Evolutionary conservation across 2,329 filamentous ascomycete genomes (phyloP).

Genomic region (Exophiala bonariae): DNA sequence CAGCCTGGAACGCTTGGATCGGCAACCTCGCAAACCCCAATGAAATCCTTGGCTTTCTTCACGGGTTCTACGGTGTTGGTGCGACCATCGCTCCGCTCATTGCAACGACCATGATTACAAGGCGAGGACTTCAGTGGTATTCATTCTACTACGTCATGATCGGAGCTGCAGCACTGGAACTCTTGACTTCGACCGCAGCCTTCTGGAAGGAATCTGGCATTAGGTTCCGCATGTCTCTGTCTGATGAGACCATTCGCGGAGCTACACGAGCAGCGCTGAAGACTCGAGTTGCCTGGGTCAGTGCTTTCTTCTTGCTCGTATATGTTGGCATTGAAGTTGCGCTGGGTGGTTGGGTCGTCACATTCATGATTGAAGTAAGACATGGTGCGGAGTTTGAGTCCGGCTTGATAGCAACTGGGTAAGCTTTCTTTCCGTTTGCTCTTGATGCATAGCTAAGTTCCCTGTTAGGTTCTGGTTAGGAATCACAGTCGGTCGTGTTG

Average conservation of each 20-base stretch:
- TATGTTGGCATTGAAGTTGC: constrained; percentile 71
- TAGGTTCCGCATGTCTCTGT: constrained; percentile 48
- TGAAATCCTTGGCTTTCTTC: constrained; percentile 70
- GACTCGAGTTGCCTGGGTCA: constrained; percentile 62
- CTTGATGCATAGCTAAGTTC: not conserved
- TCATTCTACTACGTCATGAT: constrained; percentile 75
- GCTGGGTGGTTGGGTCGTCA: constrained; percentile 72
- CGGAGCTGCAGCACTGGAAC: constrained; percentile 2
- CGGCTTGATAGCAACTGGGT: constrained; percentile 70
- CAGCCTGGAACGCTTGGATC: constrained; percentile 61
- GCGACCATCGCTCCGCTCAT: constrained; percentile 68
- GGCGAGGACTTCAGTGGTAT: constrained; percentile 64
- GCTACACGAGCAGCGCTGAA: constrained; percentile 32
- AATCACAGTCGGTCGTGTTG: constrained; percentile 70
- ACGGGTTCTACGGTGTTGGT: constrained; percentile 71
- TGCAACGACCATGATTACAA: constrained; percentile 70
- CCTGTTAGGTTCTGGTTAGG: constrained; percentile 72
- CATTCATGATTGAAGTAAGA: constrained; percentile 72
- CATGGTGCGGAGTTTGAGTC: constrained; percentile 64
- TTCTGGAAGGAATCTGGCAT: constrained; percentile 64
- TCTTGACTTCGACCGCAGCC: constrained; percentile 32
- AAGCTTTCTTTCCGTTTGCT: not conserved
- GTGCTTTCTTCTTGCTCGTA: constrained; percentile 66
- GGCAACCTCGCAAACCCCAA: constrained; percentile 74
- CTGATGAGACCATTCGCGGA: constrained; percentile 36